A percentile compares a stretch with the other conserved stretches of the same genome.
These are phyloP conservation scores for Meripilus lineatus DNA, from an alignment of 1,284 basidiomycete species.

Conservation along the genomic window DNA sequence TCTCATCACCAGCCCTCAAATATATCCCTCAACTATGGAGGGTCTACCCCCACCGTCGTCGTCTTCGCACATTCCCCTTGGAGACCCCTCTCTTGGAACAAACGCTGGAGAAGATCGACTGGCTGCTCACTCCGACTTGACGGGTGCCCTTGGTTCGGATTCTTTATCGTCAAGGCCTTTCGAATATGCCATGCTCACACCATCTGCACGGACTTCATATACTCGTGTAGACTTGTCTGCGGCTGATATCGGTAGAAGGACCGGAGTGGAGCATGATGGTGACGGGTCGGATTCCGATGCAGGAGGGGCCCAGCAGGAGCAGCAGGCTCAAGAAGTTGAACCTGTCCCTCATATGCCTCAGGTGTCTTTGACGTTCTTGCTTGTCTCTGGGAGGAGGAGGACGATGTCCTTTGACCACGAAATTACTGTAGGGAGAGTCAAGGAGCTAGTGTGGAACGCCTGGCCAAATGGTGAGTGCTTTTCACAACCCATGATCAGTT, in stretches of 20 bases:
- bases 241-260: conserved; percentile 14
- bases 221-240: conserved; percentile 30
- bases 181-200: too few species aligned
- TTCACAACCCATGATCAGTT: conserved; percentile 4
- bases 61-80: too few species aligned
- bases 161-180: too few species aligned
- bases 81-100: too few species aligned
- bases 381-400: conserved; percentile 68
- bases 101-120: too few species aligned
- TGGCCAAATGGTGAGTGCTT: conserved; percentile 68
- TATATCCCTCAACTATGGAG: too few species aligned
- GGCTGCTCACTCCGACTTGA: too few species aligned
- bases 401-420: conserved; percentile 78
- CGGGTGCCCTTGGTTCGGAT: too few species aligned
- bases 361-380: conserved; percentile 68
- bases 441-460: conserved; percentile 81
- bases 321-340: conserved; percentile 8
- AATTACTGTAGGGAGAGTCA: conserved; percentile 74
- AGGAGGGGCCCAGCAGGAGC: conserved; percentile 11
- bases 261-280: conserved; percentile 13
- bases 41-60: too few species aligned
- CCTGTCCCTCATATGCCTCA: conserved; percentile 54
- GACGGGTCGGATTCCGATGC: background rate
- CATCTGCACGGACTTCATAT: conserved; percentile 33
- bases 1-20: too few species aligned